Percentiles rank a stretch among this genome's conserved stretches.
These are phyloP conservation scores for Actinidia arguta DNA, from an alignment of 179 eudicot species.

Conservation along the genomic window DNA sequence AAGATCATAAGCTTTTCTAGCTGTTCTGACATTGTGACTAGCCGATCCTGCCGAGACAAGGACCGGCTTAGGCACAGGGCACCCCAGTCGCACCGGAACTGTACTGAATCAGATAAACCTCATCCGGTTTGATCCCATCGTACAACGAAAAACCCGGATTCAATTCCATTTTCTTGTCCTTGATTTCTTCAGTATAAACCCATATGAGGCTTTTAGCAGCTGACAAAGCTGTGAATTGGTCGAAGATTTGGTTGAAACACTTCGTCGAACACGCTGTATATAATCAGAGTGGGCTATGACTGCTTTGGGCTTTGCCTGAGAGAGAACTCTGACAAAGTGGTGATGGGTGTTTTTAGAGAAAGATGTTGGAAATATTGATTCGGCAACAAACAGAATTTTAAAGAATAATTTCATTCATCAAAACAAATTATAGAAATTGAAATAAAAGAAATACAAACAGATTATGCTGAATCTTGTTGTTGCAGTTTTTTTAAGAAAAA, in stretches of 20 bases:
- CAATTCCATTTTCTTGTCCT: background rate
- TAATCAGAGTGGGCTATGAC: slow-evolving; percentile 37
- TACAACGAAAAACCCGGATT: slow-evolving; percentile 9
- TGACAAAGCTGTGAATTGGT: slow-evolving; percentile 19
- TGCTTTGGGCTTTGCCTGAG: slow-evolving; percentile 52
- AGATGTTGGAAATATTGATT: too few relatives aligned
- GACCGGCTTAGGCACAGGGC: slow-evolving; percentile 58
- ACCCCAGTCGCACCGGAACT: slow-evolving; percentile 58
- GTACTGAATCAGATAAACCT: slow-evolving; percentile 55
- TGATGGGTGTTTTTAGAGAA: slow-evolving; percentile 24
- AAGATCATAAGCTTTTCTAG: slow-evolving; percentile 49
- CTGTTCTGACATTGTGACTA: slow-evolving; percentile 54
- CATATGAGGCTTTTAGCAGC: slow-evolving; percentile 31
- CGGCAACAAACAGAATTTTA: too few relatives aligned
- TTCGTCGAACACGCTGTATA: slow-evolving; percentile 29
- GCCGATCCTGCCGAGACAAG: slow-evolving; percentile 56
- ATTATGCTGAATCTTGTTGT: too few relatives aligned
- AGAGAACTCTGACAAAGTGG: slow-evolving; percentile 48
- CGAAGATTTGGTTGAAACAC: slow-evolving; percentile 9
- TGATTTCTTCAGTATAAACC: slow-evolving; percentile 40
- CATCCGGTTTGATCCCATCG: slow-evolving; percentile 38
- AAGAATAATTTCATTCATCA: too few relatives aligned
- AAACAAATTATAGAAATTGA: too few relatives aligned
- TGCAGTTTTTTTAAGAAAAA: too few relatives aligned
- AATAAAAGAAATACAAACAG: too few relatives aligned